Evolutionary conservation across 352 stramenopile genomes (phyloP), one percentile per base, ranked within the genome.

Genomic region (Elongisporangium prolatum): DNA sequence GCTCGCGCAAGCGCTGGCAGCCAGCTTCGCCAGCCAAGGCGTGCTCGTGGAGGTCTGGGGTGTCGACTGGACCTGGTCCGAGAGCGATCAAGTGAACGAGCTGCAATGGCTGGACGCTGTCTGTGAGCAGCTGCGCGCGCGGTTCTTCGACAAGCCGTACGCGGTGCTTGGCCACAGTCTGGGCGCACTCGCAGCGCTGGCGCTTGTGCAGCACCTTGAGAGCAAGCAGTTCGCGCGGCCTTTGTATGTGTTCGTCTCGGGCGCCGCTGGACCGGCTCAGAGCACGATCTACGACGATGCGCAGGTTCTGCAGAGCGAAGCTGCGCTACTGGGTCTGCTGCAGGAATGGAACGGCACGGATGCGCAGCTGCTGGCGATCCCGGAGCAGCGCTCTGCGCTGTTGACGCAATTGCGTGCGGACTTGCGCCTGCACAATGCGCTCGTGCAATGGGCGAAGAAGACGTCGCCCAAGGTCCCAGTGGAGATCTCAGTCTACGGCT

Each of bases 111-210:
- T 74, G 48, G 68, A 69, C 11, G 72, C 67, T 13, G 67, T 86
- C 48, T 72, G 71, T 51, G 59, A 61, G 51, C 52, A 74, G 57
- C 65, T 89, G 18, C 65, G 54, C 54, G 61, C 60, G 51, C 68
- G 71, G 44, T 91, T 91, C 66, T 89, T 91, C 55, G 77, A 85
- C 61, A 91, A 91, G 61, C 79, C 72, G 0, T 91, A 85, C 58
- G 77, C 85, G 37, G 53, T 91, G 22, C 40, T 84, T 21, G 82
- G 82, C 53, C 82, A 91, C 66, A 88, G 77, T 60, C 65, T 91
- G 11, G 82, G 82, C n/a, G 79, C 82, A 38, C 60, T 88, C 21
- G 65, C 74, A 47, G 76, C 75, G 44, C 63, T 91, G 11, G 77
- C 72, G 34, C 65, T 91, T 37, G 64, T 79, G 63, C 66, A 71